Evolutionary conservation across 352 stramenopile species (phyloP).

Genomic region (Phytophthora multivora): DNA sequence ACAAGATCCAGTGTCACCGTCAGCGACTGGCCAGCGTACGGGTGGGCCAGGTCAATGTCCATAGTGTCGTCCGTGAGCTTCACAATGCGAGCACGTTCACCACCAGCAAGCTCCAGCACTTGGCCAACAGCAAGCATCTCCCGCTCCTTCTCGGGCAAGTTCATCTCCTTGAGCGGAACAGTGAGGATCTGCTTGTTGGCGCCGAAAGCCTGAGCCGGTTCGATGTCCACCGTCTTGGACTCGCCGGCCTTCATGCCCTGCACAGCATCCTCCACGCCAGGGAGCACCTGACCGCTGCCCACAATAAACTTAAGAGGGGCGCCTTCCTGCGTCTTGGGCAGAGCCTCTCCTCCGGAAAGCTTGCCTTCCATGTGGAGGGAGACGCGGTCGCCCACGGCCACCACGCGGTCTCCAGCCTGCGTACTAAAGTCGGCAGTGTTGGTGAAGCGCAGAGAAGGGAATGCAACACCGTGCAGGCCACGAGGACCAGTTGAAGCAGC

Average conservation of each 20-base stretch:
- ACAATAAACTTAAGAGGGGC: constrained; percentile 73
- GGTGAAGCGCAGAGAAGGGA: constrained; percentile 7
- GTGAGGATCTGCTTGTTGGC: constrained; percentile 62
- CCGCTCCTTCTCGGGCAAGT: constrained; percentile 72
- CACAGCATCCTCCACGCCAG: constrained; percentile 73
- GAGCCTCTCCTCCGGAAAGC: constrained; percentile 60
- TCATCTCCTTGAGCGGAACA: constrained; percentile 75
- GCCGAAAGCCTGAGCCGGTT: constrained; percentile 71
- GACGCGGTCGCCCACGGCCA: constrained; percentile 74
- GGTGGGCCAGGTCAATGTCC: constrained; percentile 77
- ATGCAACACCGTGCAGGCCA: constrained; percentile 11
- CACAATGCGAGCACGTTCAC: constrained; percentile 68
- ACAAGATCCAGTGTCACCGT: constrained; percentile 75
- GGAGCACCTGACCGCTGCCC: constrained; percentile 69
- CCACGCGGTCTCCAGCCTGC: constrained; percentile 7
- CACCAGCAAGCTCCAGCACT: constrained; percentile 61
- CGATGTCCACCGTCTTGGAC: constrained; percentile 66
- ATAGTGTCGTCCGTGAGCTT: constrained; percentile 71
- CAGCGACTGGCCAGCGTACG: constrained; percentile 80
- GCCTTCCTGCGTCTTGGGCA: constrained; percentile 57
- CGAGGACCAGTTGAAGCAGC: constrained; percentile 1
- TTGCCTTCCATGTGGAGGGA: constrained; percentile 68
- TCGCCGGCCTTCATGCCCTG: constrained; percentile 70
- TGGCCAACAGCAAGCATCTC: constrained; percentile 68
- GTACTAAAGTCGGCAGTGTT: constrained; percentile 20